Conservation (phyloP, 1,284 basidiomycete species). For the Malassezia furfur region DNA sequence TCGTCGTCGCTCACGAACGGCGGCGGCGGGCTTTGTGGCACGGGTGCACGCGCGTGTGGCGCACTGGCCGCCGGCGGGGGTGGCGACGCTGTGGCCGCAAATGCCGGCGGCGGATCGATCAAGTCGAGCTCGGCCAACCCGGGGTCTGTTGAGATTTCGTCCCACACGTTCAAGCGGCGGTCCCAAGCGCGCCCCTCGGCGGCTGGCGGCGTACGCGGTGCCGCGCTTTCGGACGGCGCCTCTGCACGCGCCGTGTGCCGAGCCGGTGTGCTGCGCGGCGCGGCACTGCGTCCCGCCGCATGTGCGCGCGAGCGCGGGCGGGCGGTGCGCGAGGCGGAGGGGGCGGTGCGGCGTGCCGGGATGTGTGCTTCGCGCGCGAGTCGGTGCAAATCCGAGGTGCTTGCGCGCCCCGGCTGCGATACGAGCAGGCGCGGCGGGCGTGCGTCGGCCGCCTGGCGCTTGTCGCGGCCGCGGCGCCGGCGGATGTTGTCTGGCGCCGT, state of each 20-base stretch:
- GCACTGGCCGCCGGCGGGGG: not conserved
- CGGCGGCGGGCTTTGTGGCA: conserved; percentile 32
- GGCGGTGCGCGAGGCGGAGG: no score
- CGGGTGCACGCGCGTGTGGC: not conserved
- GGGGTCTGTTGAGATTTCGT: not conserved
- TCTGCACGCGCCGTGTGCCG: no score
- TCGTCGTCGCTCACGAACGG: conserved; percentile 27
- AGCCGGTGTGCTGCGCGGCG: no score
- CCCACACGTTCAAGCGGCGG: conserved; percentile 15
- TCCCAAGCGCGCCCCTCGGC: not conserved
- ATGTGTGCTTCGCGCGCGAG: not conserved
- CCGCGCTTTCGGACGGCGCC: no score
- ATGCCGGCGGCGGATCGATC: conserved; percentile 13
- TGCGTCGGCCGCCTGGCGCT: not conserved
- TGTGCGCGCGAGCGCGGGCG: no score
- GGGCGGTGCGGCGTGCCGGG: no score
- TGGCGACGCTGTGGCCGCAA: not conserved
- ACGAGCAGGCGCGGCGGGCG: not conserved
- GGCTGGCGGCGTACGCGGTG: no score
- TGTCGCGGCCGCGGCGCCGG: conserved; percentile 7
- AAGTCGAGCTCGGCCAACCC: not conserved
- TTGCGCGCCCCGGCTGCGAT: not conserved
- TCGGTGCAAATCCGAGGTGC: not conserved
- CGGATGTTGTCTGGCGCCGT: conserved; percentile 45
- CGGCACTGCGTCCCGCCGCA: no score